Percentiles rank a stretch among this genome's conserved stretches.
phyloP scores from a whole-genome alignment of 306 rosid genomes.

The Begonia masoniana region DNA sequence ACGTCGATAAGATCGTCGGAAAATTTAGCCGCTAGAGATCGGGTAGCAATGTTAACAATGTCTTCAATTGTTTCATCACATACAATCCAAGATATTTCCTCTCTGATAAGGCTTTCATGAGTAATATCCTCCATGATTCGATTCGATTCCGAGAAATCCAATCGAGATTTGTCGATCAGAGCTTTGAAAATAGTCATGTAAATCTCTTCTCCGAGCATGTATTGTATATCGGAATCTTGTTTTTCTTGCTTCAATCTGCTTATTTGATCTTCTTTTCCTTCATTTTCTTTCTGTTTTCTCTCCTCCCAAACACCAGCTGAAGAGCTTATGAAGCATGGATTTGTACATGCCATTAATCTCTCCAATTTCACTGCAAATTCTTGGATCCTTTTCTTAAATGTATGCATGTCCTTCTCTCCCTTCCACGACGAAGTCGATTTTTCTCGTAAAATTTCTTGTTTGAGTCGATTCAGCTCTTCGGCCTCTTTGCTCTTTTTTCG shows the following conservation, averaged over 20 bases:
- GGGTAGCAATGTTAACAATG: constrained; percentile 6
- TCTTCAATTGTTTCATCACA: constrained; percentile 24
- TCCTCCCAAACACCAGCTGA: constrained; percentile 22
- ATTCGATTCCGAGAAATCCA: constrained; percentile 13
- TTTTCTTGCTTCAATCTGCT: constrained; percentile 15
- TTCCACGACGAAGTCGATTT: constrained; percentile 14
- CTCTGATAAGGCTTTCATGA: constrained; percentile 31
- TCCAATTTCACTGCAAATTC: constrained; percentile 28
- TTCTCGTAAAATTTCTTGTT: constrained; percentile 23
- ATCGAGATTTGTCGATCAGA: constrained; percentile 11
- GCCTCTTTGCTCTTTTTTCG: constrained; percentile 37
- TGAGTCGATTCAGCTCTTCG: constrained; percentile 33
- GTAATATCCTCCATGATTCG: constrained; percentile 17
- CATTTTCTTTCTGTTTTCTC: constrained; percentile 17
- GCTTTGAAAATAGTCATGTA: constrained; percentile 16
- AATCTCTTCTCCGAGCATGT: constrained; percentile 15
- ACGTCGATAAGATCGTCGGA: background rate
- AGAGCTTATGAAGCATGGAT: background rate
- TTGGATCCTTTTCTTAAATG: constrained; percentile 27
- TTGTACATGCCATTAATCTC: constrained; percentile 11
- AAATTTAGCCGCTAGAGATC: constrained; percentile 11
- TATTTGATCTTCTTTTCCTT: constrained; percentile 12
- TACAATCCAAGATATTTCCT: constrained; percentile 24
- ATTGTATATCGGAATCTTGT: constrained; percentile 15
- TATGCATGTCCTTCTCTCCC: constrained; percentile 24